Evolutionary conservation across 352 stramenopile species (phyloP).

Genomic region (Aphanomyces astaci): DNA sequence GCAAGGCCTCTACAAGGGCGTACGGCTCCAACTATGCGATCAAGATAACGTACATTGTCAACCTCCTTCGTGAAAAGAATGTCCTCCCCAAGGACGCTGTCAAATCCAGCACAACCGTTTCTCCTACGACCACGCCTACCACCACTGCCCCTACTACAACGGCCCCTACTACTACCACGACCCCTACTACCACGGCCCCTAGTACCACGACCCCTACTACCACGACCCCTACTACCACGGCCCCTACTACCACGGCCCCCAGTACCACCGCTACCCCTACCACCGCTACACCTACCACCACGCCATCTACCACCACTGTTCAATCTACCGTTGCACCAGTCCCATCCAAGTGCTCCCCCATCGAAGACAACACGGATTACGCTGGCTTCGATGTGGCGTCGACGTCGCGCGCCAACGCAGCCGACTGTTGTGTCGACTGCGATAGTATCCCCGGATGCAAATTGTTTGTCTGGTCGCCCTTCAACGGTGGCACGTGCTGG

Average conservation of each 20-base stretch:
- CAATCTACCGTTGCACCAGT: too few relatives aligned
- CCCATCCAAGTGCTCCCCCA: background rate
- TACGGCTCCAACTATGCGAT: constrained; percentile 47
- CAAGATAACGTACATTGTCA: constrained; percentile 57
- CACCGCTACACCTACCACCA: too few relatives aligned
- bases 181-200: background rate
- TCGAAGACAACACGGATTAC: background rate
- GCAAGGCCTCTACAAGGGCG: constrained; percentile 23
- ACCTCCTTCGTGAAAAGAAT: constrained; percentile 36
- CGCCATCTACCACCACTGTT: too few relatives aligned
- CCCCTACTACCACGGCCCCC: background rate
- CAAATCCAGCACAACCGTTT: background rate
- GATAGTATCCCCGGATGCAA: background rate
- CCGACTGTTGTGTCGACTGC: background rate
- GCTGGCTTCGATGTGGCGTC: background rate
- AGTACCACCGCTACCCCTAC: too few relatives aligned
- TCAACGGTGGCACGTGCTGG: constrained; percentile 18
- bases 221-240: too few relatives aligned
- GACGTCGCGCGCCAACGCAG: background rate
- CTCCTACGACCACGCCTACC: background rate
- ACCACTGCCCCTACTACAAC: background rate
- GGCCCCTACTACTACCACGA: background rate
- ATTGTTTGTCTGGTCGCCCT: constrained; percentile 11
- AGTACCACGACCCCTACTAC: background rate
- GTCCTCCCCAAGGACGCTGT: constrained; percentile 40